Percentiles rank a stretch among this genome's conserved stretches.
These are phyloP conservation scores for Colletotrichum eremochloae DNA, from an alignment of 2,329 filamentous ascomycete genomes.

Conservation along the genomic window DNA sequence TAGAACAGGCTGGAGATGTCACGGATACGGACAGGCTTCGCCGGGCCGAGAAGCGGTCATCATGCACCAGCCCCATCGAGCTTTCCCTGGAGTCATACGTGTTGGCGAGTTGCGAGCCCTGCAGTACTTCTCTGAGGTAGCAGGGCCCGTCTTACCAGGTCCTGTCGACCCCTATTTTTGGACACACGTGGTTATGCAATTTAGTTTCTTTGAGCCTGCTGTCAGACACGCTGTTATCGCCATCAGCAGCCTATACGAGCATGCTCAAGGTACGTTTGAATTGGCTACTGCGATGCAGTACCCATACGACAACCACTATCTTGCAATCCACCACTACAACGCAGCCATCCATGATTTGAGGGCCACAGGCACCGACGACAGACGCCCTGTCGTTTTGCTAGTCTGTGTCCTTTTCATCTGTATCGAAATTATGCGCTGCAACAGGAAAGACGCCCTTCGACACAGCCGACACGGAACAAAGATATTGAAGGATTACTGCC, in stretches of 20 bases:
- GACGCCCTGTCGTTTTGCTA: slow-evolving; percentile 26
- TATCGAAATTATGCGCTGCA: slow-evolving; percentile 18
- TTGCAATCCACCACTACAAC: slow-evolving; percentile 37
- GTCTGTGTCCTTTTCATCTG: slow-evolving; percentile 44
- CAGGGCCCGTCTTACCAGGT: slow-evolving; percentile 9
- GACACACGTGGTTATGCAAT: slow-evolving; percentile 18
- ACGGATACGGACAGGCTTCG: slow-evolving; percentile 2
- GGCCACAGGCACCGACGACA: slow-evolving; percentile 15
- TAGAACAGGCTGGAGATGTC: slow-evolving; percentile 62
- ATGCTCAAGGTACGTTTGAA: neutral
- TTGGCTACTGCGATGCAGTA: neutral
- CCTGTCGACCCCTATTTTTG: slow-evolving; percentile 6
- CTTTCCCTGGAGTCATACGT: slow-evolving; percentile 12
- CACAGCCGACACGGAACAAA: slow-evolving; percentile 16
- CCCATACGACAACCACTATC: neutral
- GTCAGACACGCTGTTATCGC: slow-evolving; percentile 13
- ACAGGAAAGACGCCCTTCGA: neutral
- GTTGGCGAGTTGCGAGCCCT: slow-evolving; percentile 1
- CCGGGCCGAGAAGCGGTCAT: neutral
- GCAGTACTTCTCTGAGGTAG: slow-evolving; percentile 13
- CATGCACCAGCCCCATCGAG: neutral
- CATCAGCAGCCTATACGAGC: slow-evolving; percentile 14
- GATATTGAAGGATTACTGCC: neutral
- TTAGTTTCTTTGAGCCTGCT: slow-evolving; percentile 4
- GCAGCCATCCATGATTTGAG: slow-evolving; percentile 35